Percentiles rank a stretch among this genome's conserved stretches.
phyloP scores from a whole-genome alignment of 2,329 filamentous ascomycete genomes.

The Claviceps paspali region DNA sequence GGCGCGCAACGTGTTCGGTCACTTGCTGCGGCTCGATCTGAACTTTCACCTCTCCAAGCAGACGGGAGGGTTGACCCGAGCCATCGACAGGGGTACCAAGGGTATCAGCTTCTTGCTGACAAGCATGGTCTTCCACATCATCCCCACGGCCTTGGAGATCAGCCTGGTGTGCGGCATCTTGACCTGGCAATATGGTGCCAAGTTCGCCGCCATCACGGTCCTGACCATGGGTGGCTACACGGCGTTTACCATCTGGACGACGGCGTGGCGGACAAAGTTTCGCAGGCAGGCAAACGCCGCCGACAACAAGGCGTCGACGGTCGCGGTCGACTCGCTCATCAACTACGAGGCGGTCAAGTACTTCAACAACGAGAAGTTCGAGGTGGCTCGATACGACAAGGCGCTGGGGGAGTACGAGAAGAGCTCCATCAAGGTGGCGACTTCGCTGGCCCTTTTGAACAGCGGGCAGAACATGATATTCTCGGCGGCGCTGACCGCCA shows the following conservation, averaged over 20 bases:
- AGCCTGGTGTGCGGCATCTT: slow-evolving; percentile 90
- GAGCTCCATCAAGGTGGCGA: slow-evolving; percentile 92
- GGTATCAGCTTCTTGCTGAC: slow-evolving; percentile 94
- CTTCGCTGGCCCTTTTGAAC: slow-evolving; percentile 84
- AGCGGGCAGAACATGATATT: slow-evolving; percentile 96
- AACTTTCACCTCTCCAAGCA: slow-evolving; percentile 91
- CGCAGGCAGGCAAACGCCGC: slow-evolving; percentile 88
- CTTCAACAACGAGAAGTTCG: slow-evolving; percentile 97
- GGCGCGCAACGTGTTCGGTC: slow-evolving; percentile 82
- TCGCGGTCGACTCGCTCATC: slow-evolving; percentile 91
- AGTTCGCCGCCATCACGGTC: slow-evolving; percentile 83
- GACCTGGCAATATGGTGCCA: slow-evolving; percentile 85
- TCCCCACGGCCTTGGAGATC: slow-evolving; percentile 88
- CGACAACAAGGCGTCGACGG: slow-evolving; percentile 87
- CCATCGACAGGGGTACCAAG: slow-evolving; percentile 93
- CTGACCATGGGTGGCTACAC: slow-evolving; percentile 88
- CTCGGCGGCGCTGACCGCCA: slow-evolving; percentile 77
- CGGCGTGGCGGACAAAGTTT: slow-evolving; percentile 94
- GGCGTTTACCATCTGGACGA: slow-evolving; percentile 93
- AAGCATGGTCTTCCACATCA: slow-evolving; percentile 96
- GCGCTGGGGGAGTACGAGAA: slow-evolving; percentile 77
- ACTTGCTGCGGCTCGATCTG: slow-evolving; percentile 74
- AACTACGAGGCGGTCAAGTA: slow-evolving; percentile 99
- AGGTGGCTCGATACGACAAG: slow-evolving; percentile 78
- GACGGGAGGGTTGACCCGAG: slow-evolving; percentile 83